Evolutionary conservation across 2,329 filamentous ascomycete species (phyloP), one percentile per base, ranked within the genome.

Genomic region (Fusarium sp.): DNA sequence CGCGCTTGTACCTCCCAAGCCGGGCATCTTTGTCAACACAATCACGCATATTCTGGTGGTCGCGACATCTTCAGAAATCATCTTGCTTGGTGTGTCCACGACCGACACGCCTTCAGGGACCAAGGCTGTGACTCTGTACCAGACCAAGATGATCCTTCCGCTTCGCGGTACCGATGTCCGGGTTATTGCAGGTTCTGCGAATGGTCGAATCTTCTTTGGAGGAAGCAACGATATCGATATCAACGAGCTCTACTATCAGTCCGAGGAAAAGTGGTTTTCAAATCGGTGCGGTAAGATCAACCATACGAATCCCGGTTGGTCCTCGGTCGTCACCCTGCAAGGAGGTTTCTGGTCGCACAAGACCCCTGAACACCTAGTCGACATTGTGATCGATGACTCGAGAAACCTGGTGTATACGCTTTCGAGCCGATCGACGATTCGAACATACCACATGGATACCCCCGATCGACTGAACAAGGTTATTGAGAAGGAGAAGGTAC

Each of bases 261-360:
- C 97, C 76, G 94, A 98, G 79, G 96, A 99, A 81, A 92, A 93
- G 74, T 99, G 96, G 96, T 99, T 99, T 78, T 92, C 93, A 56
- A 94, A 91, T 79, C 89, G 92, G 71, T 97, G 94, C 78, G 91
- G 92, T 65, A 97, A 95, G 81, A 90, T 95, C 68, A 97, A 97
- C 78, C 96, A 98, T 79, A 95, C 92, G 51, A 91, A 89, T 78
- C 90, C 89, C 4, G 91, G 92, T 36, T 91, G 93, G 84, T 87
- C 87, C 60, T 91, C 89, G 11, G 86, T 92, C 3, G 83, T 94
- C 1, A 83, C 81, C 1, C 70, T 88, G 1, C 82, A 85, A 18
- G 79, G 82, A n/a, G 77, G 82, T 4, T 80, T 90, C 60, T 89
- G 87, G 85, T 78, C 82, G 18, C 80, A 84, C 65, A 84, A 83